phyloP scores from a whole-genome alignment of 495 filamentous ascomycete genomes.

The Cudoniella acicularis region DNA sequence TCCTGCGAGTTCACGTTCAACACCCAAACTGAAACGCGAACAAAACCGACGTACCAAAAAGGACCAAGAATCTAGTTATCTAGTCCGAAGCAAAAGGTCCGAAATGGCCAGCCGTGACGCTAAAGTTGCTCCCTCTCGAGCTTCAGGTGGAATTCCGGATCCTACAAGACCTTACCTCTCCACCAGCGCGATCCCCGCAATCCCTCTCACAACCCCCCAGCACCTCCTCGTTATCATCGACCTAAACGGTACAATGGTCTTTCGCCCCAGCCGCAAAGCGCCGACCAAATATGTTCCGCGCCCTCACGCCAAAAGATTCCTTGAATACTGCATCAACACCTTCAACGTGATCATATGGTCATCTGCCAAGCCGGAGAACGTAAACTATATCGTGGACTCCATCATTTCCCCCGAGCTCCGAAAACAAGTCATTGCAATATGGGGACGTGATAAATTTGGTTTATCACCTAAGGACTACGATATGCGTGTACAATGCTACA shows the following conservation, averaged over 20 bases:
- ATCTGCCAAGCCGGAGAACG: slow-evolving; percentile 69
- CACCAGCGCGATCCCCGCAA: slow-evolving; percentile 23
- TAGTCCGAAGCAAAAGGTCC: no score
- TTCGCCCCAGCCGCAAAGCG: slow-evolving; percentile 51
- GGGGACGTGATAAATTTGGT: slow-evolving; percentile 77
- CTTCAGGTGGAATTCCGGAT: slow-evolving; percentile 46
- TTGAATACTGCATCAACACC: slow-evolving; percentile 59
- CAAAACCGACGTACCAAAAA: no score
- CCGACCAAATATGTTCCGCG: slow-evolving; percentile 56
- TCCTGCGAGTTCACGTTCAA: no score
- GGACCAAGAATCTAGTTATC: no score
- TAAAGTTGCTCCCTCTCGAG: slow-evolving; percentile 33
- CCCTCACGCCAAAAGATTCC: slow-evolving; percentile 59
- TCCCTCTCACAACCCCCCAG: slow-evolving; percentile 25
- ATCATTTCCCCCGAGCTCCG: slow-evolving; percentile 44
- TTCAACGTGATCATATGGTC: slow-evolving; percentile 90
- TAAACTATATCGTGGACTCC: slow-evolving; percentile 53
- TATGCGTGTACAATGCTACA: slow-evolving; percentile 80
- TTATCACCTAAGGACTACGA: slow-evolving; percentile 61
- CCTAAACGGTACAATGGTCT: slow-evolving; percentile 85
- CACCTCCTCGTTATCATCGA: slow-evolving; percentile 79
- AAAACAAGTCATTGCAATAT: slow-evolving; percentile 58
- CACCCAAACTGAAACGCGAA: no score
- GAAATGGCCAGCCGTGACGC: no score
- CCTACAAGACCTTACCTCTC: slow-evolving; percentile 39